phyloP scores from a whole-genome alignment of 1,284 basidiomycete genomes.

The Austroboletus niveus region DNA sequence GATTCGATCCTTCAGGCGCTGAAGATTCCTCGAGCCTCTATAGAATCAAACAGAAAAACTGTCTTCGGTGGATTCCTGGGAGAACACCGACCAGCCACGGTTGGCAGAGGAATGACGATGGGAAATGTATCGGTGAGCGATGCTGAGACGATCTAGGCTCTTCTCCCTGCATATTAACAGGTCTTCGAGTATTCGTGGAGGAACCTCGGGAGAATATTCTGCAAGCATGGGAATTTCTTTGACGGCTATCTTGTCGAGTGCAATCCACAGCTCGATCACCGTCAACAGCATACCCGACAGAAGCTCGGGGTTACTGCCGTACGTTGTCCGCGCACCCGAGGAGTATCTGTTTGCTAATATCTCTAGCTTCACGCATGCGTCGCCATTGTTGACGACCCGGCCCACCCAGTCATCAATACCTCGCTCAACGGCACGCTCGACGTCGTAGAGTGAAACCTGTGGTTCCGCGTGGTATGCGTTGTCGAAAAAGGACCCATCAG shows the following conservation, averaged over 20 bases:
- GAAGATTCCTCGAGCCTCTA: slow-evolving; percentile 11
- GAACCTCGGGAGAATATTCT: slow-evolving; percentile 47
- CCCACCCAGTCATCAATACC: slow-evolving; percentile 32
- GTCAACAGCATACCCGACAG: slow-evolving; percentile 46
- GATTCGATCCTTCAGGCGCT: slow-evolving; percentile 29
- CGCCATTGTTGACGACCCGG: neutral
- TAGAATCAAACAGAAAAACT: slow-evolving; percentile 36
- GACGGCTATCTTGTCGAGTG: slow-evolving; percentile 40
- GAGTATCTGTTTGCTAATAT: slow-evolving; percentile 30
- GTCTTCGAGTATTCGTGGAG: slow-evolving; percentile 33
- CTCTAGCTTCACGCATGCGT: slow-evolving; percentile 17
- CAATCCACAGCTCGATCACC: slow-evolving; percentile 44
- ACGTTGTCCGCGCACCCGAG: slow-evolving; percentile 22
- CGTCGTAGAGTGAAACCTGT: slow-evolving; percentile 28
- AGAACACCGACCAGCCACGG: slow-evolving; percentile 21
- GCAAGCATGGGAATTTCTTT: slow-evolving; percentile 35
- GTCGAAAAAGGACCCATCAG: slow-evolving; percentile 9
- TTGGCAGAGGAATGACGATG: slow-evolving; percentile 21
- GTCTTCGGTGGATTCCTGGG: neutral
- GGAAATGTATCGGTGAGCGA: slow-evolving; percentile 31
- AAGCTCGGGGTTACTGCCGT: slow-evolving; percentile 38
- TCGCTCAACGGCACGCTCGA: slow-evolving; percentile 31
- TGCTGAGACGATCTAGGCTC: slow-evolving; percentile 27
- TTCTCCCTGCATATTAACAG: slow-evolving; percentile 37
- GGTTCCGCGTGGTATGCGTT: slow-evolving; percentile 9